Evolutionary conservation across 805 yeast genomes (phyloP), one percentile per base, ranked within the genome.

Genomic region (Clavispora carvajalis): DNA sequence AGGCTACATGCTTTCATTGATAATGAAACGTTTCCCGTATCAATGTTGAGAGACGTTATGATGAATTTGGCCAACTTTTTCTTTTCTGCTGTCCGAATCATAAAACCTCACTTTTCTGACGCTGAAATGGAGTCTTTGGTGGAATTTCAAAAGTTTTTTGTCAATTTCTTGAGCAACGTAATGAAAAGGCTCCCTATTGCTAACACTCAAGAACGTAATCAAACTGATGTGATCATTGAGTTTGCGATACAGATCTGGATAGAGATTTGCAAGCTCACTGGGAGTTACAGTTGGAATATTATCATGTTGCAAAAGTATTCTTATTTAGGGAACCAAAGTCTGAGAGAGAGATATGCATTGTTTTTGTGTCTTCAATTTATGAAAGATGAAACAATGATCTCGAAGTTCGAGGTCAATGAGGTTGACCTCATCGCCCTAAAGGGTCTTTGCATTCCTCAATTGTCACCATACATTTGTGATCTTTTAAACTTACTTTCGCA

Each of bases 171-270:
- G 6, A 55, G 62, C 36, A 36, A 36, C 7, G 59, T 55, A 22
- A 67, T 69, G 73, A 62, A 69, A 4, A 46, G 67, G 13, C 52
- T 63, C 23, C 70, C 73, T 1, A 40, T 60, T 25, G 52, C 54
- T 4, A 54, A 52, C 17, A 25, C 47, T 5, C 17, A 41, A 1
- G 55, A 55, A 11, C 69, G 65, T 22, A 38, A 36, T 2, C 38
- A 39, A 25, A 46, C 59, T 1, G 55, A 45, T 5, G 44, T 38
- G 18, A 35, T 53, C 3, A 52, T 67, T 9, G 71, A 67, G 39
- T 37, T 46, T 13, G 40, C 52, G 18, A 51, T 67, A n/a, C 47
- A 51, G 13, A 41, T 59, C 1, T 69, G 73, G 73, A 46, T 62
- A 8, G 36, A 48, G 39, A 19, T 42, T 52, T n/a, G 46, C 41